Conservation (phyloP, 1,284 basidiomycete genomes). For the Vanrija sp. region DNA sequence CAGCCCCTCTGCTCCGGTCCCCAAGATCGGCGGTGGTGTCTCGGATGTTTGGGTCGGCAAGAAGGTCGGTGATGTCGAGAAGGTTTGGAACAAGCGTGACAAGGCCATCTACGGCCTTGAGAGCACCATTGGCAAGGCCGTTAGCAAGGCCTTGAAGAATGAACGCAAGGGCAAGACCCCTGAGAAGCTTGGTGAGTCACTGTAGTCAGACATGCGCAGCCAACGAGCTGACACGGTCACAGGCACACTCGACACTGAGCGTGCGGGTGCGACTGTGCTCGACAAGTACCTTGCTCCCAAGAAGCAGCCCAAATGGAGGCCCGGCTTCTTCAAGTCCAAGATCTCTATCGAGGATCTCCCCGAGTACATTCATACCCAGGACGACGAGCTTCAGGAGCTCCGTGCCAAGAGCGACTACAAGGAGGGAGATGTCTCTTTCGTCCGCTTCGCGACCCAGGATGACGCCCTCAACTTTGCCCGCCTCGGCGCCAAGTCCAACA, state of each 20-base stretch:
- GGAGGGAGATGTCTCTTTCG: constrained; percentile 63
- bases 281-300: constrained; percentile 48
- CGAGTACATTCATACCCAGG: constrained; percentile 53
- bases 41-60: constrained; percentile 85
- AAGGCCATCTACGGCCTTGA: constrained; percentile 76
- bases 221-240: constrained; percentile 10
- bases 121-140: constrained; percentile 70
- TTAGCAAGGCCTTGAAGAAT: constrained; percentile 70
- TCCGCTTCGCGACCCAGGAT: constrained; percentile 77
- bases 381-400: constrained; percentile 49
- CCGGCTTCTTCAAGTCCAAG: constrained; percentile 56
- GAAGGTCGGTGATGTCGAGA: constrained; percentile 77
- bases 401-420: constrained; percentile 57
- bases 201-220: too few relatives aligned
- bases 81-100: constrained; percentile 72
- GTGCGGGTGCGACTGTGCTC: constrained; percentile 58
- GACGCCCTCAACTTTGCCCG: constrained; percentile 56
- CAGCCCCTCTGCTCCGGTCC: constrained; percentile 55
- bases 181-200: constrained; percentile 11
- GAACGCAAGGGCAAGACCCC: constrained; percentile 48
- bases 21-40: constrained; percentile 63
- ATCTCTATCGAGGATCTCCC: constrained; percentile 54
- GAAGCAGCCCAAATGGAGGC: constrained; percentile 58
- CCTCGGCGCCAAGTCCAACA: constrained; percentile 57
- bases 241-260: constrained; percentile 50